These are phyloP conservation scores for Lycium ferocissimum DNA, from an alignment of 257 asterid genomes.

Conservation along the genomic window DNA sequence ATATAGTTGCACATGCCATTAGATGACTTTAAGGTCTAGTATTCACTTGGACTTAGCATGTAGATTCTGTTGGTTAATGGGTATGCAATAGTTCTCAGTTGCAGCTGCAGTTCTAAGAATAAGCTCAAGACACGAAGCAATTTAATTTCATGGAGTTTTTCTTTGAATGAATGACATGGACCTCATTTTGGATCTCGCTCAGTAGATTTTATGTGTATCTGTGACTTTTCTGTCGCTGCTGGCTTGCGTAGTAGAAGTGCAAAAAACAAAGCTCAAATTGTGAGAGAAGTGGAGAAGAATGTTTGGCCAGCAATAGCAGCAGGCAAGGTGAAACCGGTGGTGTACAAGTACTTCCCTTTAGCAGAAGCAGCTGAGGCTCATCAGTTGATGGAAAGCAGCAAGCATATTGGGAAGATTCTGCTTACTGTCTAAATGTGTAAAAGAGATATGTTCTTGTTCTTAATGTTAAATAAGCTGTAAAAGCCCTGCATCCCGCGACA, in stretches of 20 bases:
- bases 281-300: constrained; percentile 87
- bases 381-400: constrained; percentile 84
- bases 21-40: background rate
- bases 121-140: background rate
- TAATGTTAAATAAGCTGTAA: background rate
- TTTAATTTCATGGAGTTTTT: background rate
- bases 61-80: constrained; percentile 11
- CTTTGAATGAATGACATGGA: background rate
- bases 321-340: constrained; percentile 80
- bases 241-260: constrained; percentile 69
- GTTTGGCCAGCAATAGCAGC: constrained; percentile 91
- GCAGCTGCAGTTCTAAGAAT: background rate
- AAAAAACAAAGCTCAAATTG: constrained; percentile 83
- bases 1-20: constrained; percentile 13
- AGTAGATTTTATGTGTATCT: background rate
- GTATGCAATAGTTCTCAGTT: background rate
- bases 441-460: background rate
- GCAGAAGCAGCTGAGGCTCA: constrained; percentile 84
- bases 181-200: background rate
- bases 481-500: background rate
- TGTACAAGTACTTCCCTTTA: constrained; percentile 65
- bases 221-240: constrained; percentile 59
- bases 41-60: background rate
- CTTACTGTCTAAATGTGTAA: constrained; percentile 46
- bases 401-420: constrained; percentile 85